Percentiles rank a stretch among this genome's conserved stretches.
phyloP scores from a whole-genome alignment of 148 eudicot species.

The Mesembryanthemum crystallinum region DNA sequence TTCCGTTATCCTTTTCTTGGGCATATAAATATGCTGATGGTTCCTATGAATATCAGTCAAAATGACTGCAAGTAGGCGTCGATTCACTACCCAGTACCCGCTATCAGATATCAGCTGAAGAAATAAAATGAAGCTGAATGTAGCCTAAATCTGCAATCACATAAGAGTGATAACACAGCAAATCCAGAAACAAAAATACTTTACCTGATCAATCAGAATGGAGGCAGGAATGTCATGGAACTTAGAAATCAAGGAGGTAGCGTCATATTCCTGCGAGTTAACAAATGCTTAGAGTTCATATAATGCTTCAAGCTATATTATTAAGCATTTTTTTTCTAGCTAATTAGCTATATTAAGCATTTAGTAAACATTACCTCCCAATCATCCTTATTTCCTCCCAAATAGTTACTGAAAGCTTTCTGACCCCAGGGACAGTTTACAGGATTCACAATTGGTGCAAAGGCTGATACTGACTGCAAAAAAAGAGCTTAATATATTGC shows the following conservation, averaged over 20 bases:
- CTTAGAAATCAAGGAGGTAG: slow-evolving; percentile 72
- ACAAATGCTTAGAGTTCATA: not conserved
- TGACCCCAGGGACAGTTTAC: slow-evolving; percentile 97
- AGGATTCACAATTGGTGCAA: slow-evolving; percentile 83
- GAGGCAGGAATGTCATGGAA: slow-evolving; percentile 61
- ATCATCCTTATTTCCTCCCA: slow-evolving; percentile 73
- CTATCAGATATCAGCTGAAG: not conserved
- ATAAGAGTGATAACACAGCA: not conserved
- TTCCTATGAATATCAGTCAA: not conserved
- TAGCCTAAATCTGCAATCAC: not conserved
- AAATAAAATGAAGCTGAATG: not conserved
- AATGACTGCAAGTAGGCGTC: not conserved
- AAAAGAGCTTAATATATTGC: slow-evolving; percentile 10
- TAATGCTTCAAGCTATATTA: not conserved
- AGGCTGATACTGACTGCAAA: slow-evolving; percentile 89
- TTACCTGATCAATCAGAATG: slow-evolving; percentile 94
- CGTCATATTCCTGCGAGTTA: slow-evolving; percentile 83
- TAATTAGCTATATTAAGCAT: too few species aligned
- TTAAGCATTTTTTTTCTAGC: too few species aligned
- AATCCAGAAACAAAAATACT: not conserved
- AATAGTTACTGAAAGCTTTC: slow-evolving; percentile 91
- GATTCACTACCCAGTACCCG: not conserved
- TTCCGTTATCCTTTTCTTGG: not conserved
- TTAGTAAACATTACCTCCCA: slow-evolving; percentile 68
- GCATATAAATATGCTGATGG: too few species aligned